phyloP scores from a whole-genome alignment of 2,329 filamentous ascomycete genomes.

The Knoxdaviesia proteae region DNA sequence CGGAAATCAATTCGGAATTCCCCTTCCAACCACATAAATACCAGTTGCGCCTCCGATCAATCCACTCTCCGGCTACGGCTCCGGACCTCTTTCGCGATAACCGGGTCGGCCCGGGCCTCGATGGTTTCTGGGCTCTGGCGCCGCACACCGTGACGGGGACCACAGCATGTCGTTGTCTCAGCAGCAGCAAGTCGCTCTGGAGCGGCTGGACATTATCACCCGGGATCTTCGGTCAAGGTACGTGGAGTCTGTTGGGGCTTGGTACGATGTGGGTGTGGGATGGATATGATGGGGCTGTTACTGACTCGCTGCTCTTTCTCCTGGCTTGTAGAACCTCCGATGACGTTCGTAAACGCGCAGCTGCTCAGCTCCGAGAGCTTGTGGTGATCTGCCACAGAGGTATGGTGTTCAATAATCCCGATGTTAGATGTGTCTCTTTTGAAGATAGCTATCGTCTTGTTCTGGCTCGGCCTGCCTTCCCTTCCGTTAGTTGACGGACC shows the following conservation, averaged over 20 bases:
- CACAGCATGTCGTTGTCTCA: slow-evolving; percentile 4
- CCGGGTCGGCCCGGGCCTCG: not conserved
- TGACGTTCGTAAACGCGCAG: slow-evolving; percentile 29
- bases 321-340: slow-evolving; percentile 13
- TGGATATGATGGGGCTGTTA: not conserved
- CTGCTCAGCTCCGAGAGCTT: slow-evolving; percentile 31
- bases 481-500: not conserved
- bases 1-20: too few relatives aligned
- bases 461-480: not conserved
- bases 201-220: slow-evolving; percentile 31
- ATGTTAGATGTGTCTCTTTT: not conserved
- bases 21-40: too few relatives aligned
- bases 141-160: not conserved
- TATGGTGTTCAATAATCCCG: slow-evolving; percentile 8
- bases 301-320: not conserved
- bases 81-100: not conserved
- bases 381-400: slow-evolving; percentile 34
- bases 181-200: slow-evolving; percentile 31
- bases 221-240: slow-evolving; percentile 36
- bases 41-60: too few relatives aligned
- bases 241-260: not conserved
- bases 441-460: not conserved
- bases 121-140: not conserved
- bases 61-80: too few relatives aligned
- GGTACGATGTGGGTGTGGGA: too few relatives aligned